These are phyloP conservation scores for Acacia crassicarpa DNA, from an alignment of 306 rosid genomes.

Conservation along the genomic window DNA sequence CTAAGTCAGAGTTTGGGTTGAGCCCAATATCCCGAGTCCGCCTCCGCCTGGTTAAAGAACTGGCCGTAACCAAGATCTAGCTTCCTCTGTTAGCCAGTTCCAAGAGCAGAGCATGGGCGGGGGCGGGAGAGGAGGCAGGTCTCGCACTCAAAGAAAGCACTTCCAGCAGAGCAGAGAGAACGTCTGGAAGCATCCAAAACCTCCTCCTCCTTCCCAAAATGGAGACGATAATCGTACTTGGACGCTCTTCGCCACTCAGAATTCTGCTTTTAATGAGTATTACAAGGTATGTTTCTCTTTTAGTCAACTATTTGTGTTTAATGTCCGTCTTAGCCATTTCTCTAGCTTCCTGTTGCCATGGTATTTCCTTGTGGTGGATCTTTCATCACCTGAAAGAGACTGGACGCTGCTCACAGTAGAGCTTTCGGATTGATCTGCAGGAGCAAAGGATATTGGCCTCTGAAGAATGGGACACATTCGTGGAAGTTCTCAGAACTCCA, in stretches of 20 bases:
- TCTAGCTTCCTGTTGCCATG: neutral
- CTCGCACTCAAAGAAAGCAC: conserved; percentile 89
- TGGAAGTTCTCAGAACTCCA: conserved; percentile 76
- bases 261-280: conserved; percentile 61
- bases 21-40: neutral
- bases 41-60: neutral
- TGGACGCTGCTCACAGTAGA: neutral
- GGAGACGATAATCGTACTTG: conserved; percentile 38
- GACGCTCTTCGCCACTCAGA: conserved; percentile 78
- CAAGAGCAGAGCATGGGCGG: conserved; percentile 52
- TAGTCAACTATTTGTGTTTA: neutral
- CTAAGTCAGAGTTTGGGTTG: neutral
- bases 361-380: neutral
- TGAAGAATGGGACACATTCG: conserved; percentile 74
- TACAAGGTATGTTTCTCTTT: conserved; percentile 53
- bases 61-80: neutral
- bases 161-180: conserved; percentile 83
- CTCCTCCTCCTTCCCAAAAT: conserved; percentile 49
- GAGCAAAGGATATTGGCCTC: conserved; percentile 64
- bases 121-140: conserved; percentile 59
- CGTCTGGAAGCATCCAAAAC: conserved; percentile 87
- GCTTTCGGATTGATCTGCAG: conserved; percentile 30
- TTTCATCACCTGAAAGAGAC: neutral
- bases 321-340: neutral
- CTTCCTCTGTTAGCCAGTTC: neutral